Evolutionary conservation across 2,329 filamentous ascomycete species (phyloP), one percentile per base, ranked within the genome.

Genomic region (Xylariales sp.): DNA sequence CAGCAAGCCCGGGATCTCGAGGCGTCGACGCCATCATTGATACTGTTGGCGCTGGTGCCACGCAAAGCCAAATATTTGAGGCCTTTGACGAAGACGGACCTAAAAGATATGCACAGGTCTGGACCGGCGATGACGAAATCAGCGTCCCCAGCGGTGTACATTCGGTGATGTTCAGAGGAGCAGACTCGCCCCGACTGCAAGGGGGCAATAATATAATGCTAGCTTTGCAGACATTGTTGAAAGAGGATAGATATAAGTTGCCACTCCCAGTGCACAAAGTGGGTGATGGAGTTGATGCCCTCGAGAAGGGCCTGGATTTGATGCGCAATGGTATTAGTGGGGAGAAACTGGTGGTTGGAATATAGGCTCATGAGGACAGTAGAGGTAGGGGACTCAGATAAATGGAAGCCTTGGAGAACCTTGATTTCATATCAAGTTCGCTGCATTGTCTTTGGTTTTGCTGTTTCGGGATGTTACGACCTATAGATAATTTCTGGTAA

Each of bases 1-100:
- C 52, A 4, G 51, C 48, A 4, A 49, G 51, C 3, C 48, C 52
- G 3, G 44, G 42, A 1, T 52, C 45, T 5, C 29, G 33, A 2
- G 59, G 62, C 1, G 58, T 62, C 5, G 62, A 65, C 36, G 56
- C 55, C 3, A 58, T 65, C 20, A 27, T 64, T 14, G 62, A 65
- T 42, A 50, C 53, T 2, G 59, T 65, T 2, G 51, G 48, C 1
- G 56, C 53, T 4, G 60, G 47, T 14, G 22, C 22, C n/a, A 33
- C 48, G n/a, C n/a, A 55, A 31, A 42, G 44, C 1, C 40, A 48
- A 11, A 46, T 64, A 3, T 59, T 53, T 25, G 52, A 55, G 3
- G 45, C 51, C 3, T 38, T 65, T 5, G 44, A 47, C 11, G 8
- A 36, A 3, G 45, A 45, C 15, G 60, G 62, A 3, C 51, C 55